Conservation (phyloP, 441 rosid genomes). For the Populus hybrid region DNA sequence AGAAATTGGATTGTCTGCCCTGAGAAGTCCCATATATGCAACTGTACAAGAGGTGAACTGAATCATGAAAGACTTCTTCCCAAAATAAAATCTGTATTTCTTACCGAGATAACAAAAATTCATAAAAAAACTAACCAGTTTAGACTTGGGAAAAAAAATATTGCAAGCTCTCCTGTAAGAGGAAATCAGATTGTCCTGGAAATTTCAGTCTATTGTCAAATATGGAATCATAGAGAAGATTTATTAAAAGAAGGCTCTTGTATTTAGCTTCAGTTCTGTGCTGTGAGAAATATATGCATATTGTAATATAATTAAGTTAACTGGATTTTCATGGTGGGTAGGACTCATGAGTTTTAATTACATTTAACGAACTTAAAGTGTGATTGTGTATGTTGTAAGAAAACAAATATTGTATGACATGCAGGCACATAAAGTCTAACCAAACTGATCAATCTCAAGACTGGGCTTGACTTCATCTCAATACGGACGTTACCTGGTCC, state of each 20-base stretch:
- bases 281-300: no score
- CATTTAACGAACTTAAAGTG: no score
- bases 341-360: no score
- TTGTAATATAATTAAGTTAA: no score
- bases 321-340: no score
- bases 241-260: neutral
- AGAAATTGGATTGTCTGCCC: slow-evolving; percentile 51
- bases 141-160: slow-evolving; percentile 37
- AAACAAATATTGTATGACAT: no score
- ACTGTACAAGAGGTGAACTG: slow-evolving; percentile 33
- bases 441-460: no score
- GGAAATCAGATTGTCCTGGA: slow-evolving; percentile 47
- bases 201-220: slow-evolving; percentile 19
- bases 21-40: slow-evolving; percentile 65
- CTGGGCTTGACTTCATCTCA: no score
- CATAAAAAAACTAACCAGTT: slow-evolving; percentile 37
- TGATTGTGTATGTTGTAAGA: no score
- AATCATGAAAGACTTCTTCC: neutral
- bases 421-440: no score
- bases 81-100: slow-evolving; percentile 3
- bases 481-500: neutral
- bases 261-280: no score
- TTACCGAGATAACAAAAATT: neutral
- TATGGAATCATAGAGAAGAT: slow-evolving; percentile 1
- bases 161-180: slow-evolving; percentile 45